Percentiles rank a stretch among this genome's conserved stretches.
These are phyloP conservation scores for Martiniozyma asiatica DNA, from an alignment of 1,139 yeast species.

Conservation along the genomic window DNA sequence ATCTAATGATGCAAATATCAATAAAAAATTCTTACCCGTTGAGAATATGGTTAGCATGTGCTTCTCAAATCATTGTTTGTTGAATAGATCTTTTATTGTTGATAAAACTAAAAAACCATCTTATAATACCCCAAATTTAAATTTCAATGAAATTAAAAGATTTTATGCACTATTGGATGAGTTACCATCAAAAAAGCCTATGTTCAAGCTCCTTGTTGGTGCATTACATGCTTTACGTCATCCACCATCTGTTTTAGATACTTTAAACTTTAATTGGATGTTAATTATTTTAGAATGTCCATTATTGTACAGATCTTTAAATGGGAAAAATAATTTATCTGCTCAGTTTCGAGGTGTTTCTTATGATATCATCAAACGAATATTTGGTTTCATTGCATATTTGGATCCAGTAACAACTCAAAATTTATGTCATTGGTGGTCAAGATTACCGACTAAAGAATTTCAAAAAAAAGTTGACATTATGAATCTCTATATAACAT, in stretches of 20 bases:
- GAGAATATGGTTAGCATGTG: constrained; percentile 30
- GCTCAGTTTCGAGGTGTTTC: constrained; percentile 44
- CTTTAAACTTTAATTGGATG: constrained; percentile 38
- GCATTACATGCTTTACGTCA: constrained; percentile 37
- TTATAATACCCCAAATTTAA: constrained; percentile 33
- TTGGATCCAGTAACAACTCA: constrained; percentile 30
- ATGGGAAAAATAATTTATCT: constrained; percentile 20
- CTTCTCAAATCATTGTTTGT: constrained; percentile 29
- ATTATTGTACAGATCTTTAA: constrained; percentile 34
- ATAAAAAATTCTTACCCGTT: constrained; percentile 41
- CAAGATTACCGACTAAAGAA: constrained; percentile 28
- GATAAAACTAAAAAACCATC: constrained; percentile 19
- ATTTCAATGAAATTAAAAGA: constrained; percentile 31
- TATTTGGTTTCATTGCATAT: constrained; percentile 54
- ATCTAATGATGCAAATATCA: constrained; percentile 23
- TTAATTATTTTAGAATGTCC: constrained; percentile 56
- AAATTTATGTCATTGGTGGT: constrained; percentile 48
- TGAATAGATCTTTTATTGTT: constrained; percentile 40
- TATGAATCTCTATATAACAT: constrained; percentile 52
- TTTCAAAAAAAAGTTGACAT: constrained; percentile 41
- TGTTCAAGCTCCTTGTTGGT: constrained; percentile 38
- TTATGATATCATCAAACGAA: constrained; percentile 54
- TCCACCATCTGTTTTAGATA: constrained; percentile 27
- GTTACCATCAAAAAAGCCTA: constrained; percentile 50
- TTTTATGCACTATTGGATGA: constrained; percentile 31